A percentile compares a stretch with the other conserved stretches of the same genome.
These are phyloP conservation scores for Ophiosphaerella herpotricha DNA, from an alignment of 2,329 filamentous ascomycete species.

Conservation along the genomic window DNA sequence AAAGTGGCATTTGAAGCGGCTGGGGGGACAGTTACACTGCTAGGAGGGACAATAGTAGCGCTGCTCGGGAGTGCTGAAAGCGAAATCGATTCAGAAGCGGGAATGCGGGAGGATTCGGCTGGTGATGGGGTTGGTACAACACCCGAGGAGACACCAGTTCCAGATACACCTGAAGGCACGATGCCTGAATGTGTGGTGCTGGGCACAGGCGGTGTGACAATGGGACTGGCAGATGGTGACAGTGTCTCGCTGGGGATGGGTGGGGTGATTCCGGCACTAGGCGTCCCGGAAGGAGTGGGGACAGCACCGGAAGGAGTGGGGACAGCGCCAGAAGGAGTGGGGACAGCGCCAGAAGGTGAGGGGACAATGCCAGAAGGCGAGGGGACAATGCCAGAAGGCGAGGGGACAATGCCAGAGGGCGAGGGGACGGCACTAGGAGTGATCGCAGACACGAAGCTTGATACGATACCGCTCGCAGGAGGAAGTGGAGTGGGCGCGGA, in stretches of 20 bases:
- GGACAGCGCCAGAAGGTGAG: constrained; percentile 7
- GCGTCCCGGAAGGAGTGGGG: constrained; percentile 1
- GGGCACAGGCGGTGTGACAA: background rate
- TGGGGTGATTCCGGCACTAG: constrained; percentile 7
- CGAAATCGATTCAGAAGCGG: constrained; percentile 21
- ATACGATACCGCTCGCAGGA: constrained; percentile 13
- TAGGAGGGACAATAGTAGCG: constrained; percentile 7
- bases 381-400: constrained; percentile 5
- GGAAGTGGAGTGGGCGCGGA: constrained; percentile 19
- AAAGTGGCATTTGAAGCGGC: constrained; percentile 15
- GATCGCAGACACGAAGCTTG: constrained; percentile 6
- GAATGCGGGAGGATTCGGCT: constrained; percentile 15
- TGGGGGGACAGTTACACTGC: constrained; percentile 11
- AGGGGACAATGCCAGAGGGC: constrained; percentile 7
- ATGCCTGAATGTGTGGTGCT: constrained; percentile 4
- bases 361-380: constrained; percentile 6
- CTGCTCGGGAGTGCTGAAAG: constrained; percentile 14
- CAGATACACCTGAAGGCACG: background rate
- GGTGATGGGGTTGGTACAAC: constrained; percentile 3
- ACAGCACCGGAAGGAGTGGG: constrained; percentile 4
- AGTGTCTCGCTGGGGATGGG: constrained; percentile 2
- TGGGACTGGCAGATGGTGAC: background rate
- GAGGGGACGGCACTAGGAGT: constrained; percentile 9
- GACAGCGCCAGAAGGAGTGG: constrained; percentile 5
- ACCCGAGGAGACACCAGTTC: constrained; percentile 6